Percentiles rank a stretch among this genome's conserved stretches.
Evolutionary conservation across 1,284 basidiomycete species (phyloP).

Genomic region (Termitomyces sp.): DNA sequence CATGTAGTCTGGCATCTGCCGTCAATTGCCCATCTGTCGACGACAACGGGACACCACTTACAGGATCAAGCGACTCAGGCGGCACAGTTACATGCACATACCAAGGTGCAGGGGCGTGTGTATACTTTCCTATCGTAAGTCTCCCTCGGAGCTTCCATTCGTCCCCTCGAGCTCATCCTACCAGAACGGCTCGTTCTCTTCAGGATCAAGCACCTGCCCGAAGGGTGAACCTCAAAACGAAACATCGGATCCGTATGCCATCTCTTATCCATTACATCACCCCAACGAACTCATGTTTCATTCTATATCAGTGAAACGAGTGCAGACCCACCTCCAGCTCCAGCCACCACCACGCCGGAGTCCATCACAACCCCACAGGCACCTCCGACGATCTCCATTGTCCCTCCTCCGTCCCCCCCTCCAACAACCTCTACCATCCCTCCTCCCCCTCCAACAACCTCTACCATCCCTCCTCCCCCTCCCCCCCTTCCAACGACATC

Average conservation of each 20-base stretch:
- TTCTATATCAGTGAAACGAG: neutral
- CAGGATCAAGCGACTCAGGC: neutral
- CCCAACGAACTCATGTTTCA: neutral
- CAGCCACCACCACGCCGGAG: neutral
- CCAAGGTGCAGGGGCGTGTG: constrained; percentile 13
- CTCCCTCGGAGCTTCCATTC: neutral
- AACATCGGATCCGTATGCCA: neutral
- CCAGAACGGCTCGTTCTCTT: constrained; percentile 19
- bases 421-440: neutral
- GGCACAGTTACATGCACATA: constrained; percentile 14
- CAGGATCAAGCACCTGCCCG: constrained; percentile 8
- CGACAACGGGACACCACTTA: constrained; percentile 12
- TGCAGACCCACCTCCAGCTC: neutral
- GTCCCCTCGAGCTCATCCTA: neutral
- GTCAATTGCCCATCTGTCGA: constrained; percentile 12
- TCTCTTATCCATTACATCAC: neutral
- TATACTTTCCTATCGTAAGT: constrained; percentile 12
- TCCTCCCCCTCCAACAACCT: no score
- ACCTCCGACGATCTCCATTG: neutral
- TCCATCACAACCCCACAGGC: neutral
- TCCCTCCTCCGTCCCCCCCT: neutral
- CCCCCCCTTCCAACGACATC: neutral
- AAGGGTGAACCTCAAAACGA: constrained; percentile 3
- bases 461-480: neutral
- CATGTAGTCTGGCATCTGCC: constrained; percentile 1